phyloP scores from a whole-genome alignment of 2,329 filamentous ascomycete species.

The Zopfia rhizophila region DNA sequence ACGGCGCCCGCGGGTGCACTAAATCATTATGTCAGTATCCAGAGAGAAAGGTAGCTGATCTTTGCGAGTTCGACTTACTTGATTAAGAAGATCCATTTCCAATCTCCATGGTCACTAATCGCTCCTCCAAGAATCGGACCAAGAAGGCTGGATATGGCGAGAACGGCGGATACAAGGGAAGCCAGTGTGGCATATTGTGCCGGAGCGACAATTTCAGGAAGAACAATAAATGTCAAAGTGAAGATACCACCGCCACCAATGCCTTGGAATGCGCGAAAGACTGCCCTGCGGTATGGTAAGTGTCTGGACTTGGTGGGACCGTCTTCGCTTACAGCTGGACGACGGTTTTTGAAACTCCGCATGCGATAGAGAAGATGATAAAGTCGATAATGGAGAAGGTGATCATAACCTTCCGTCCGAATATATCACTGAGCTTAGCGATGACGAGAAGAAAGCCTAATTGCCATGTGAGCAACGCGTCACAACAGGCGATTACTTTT shows the following conservation, averaged over 20 bases:
- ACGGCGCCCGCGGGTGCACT: too few relatives aligned
- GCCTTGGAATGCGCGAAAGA: background rate
- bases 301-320: too few relatives aligned
- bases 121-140: conserved; percentile 1
- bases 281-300: too few relatives aligned
- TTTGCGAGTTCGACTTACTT: too few relatives aligned
- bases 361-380: conserved; percentile 41
- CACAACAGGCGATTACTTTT: too few relatives aligned
- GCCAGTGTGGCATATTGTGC: background rate
- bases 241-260: background rate
- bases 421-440: conserved; percentile 44
- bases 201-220: background rate
- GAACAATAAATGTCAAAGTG: background rate
- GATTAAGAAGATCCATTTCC: conserved; percentile 28
- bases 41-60: too few relatives aligned
- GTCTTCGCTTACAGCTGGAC: too few relatives aligned
- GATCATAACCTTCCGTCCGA: conserved; percentile 40
- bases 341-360: conserved; percentile 40
- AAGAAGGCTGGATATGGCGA: conserved; percentile 1
- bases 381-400: conserved; percentile 37
- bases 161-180: conserved; percentile 6
- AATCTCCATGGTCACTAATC: conserved; percentile 1
- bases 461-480: too few relatives aligned
- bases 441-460: conserved; percentile 39
- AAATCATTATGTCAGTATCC: too few relatives aligned